Conservation (phyloP, 2,329 filamentous ascomycete genomes). For the Orbilia oligospora region DNA sequence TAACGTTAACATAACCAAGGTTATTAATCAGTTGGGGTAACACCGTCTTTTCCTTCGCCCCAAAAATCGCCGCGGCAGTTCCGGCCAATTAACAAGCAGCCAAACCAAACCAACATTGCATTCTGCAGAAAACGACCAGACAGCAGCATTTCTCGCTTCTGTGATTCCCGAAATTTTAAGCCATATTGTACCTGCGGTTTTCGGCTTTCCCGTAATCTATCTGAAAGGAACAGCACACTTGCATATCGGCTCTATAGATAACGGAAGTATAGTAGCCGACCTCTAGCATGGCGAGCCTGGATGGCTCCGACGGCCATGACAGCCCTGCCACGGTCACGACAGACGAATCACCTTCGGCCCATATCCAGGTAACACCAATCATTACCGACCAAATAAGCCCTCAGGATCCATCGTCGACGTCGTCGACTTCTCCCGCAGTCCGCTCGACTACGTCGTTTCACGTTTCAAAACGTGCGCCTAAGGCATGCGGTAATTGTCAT, state of each 20-base stretch:
- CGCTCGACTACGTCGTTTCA: conserved; percentile 55
- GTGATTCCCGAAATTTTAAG: conserved; percentile 57
- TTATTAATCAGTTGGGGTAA: conserved; percentile 44
- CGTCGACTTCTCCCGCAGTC: conserved; percentile 39
- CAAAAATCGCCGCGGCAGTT: conserved; percentile 57
- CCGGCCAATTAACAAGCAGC: conserved; percentile 47
- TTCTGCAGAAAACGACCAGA: conserved; percentile 38
- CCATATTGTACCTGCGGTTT: conserved; percentile 57
- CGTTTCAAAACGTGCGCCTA: conserved; percentile 58
- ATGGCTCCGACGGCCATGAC: conserved; percentile 55
- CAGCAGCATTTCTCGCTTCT: conserved; percentile 55
- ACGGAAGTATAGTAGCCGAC: conserved; percentile 28
- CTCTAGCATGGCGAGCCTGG: conserved; percentile 56
- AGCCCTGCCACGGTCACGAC: conserved; percentile 52
- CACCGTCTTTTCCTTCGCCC: conserved; percentile 4
- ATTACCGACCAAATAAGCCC: conserved; percentile 15
- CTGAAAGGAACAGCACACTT: conserved; percentile 23
- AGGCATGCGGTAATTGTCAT: conserved; percentile 58
- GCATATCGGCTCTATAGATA: conserved; percentile 42
- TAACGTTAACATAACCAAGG: conserved; percentile 36
- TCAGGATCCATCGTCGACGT: conserved; percentile 26
- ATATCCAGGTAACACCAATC: conserved; percentile 22
- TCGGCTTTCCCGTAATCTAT: conserved; percentile 49
- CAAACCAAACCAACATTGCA: conserved; percentile 37
- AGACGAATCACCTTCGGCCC: conserved; percentile 33